Base-by-base conservation (phyloP, 176 grass and related monocot species). In the Carex pumila region DNA sequence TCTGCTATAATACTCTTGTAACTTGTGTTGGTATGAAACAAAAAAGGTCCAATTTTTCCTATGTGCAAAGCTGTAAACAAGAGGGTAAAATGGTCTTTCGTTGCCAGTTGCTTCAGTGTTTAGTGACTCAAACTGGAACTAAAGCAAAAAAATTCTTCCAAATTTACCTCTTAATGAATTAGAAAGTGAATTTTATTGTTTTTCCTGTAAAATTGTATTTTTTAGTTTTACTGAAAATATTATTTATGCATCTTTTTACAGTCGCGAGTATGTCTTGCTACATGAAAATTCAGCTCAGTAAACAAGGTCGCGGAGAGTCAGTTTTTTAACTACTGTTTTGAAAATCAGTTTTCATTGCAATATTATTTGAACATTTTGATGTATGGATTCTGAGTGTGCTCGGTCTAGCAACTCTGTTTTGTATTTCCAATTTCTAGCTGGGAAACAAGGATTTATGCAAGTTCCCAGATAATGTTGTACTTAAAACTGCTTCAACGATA, bases 251-350 rank as follows among this genome's bases (percentile, higher is more conserved):
- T 18, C 47, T 50, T 86, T 81, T 72, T 34, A 57, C 91, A 98
- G 96, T 85, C 96, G 93, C 36, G 96, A 98, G 83, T 98, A 98
- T 81, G 96, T 98, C 19, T 85, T 95, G 32, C 86, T 95, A 36
- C 93, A 93, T 17, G 93, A 95, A 81, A 90, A 98, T 43, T 95
- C 93, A 2, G 59, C 85, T 57, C 79, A 13, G 12, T 95, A 83
- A 98, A 74, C 29, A 53, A 83, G 81, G 50, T 32, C 5, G 7
- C 29, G 1, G 12, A 34, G 56, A 78, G 52, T 54, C 21, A 54
- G 19, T 78, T 57, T 34, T 34, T 78, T 29, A 32, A 57, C 14
- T 78, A 32, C 52, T 17, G 14, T 56, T 56, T 50, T 50, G 25
- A 78, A 57, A 32, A 57, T 57, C 52, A 7, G 73, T 17, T 57